phyloP scores from a whole-genome alignment of 352 stramenopile genomes.

The Aphanomyces invadans region DNA sequence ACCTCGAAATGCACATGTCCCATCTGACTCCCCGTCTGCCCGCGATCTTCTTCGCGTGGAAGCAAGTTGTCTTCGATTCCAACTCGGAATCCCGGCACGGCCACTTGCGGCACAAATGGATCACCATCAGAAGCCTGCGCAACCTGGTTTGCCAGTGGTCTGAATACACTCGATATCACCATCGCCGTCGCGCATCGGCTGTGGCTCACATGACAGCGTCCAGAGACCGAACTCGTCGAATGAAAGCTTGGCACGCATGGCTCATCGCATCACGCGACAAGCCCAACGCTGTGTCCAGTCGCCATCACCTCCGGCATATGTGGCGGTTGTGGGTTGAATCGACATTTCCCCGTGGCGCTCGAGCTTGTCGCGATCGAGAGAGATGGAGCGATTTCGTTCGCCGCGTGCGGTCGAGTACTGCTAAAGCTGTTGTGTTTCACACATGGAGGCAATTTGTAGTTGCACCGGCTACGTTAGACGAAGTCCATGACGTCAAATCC shows the following conservation, averaged over 20 bases:
- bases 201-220: not conserved
- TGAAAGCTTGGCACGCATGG: conserved; percentile 2
- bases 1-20: not conserved
- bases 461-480: not conserved
- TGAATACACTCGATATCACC: not conserved
- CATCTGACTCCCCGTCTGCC: not conserved
- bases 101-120: no score
- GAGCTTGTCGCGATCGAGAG: not conserved
- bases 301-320: not conserved
- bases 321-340: not conserved
- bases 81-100: no score
- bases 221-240: not conserved
- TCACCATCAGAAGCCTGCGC: no score
- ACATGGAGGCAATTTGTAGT: not conserved
- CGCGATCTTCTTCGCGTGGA: not conserved
- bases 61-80: not conserved
- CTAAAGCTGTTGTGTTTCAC: not conserved
- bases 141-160: no score
- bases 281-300: not conserved
- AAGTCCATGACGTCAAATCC: no score
- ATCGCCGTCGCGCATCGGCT: not conserved
- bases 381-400: not conserved
- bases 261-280: not conserved
- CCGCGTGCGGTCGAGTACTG: not conserved
- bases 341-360: not conserved